Evolutionary conservation across 768 basidiomycete genomes (phyloP).

Genomic region (Fibroporia radiculosa): DNA sequence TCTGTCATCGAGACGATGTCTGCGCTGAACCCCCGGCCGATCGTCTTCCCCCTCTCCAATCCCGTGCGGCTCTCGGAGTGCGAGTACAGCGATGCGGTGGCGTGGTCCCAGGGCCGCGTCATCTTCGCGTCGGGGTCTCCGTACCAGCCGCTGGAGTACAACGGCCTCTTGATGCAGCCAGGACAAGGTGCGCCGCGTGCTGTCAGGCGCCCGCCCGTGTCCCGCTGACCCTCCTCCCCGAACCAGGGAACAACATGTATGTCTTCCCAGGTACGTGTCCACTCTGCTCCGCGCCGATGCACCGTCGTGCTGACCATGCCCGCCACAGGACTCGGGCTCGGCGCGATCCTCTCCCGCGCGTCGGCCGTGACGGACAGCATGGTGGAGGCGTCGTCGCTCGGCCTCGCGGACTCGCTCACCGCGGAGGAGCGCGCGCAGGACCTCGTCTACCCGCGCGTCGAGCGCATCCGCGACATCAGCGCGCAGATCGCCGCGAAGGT

Average conservation of each 20-base stretch:
- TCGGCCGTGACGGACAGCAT: constrained; percentile 72
- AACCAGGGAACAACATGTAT: constrained; percentile 79
- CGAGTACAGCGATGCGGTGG: constrained; percentile 68
- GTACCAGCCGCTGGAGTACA: constrained; percentile 57
- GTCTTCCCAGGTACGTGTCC: constrained; percentile 53
- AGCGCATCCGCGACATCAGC: constrained; percentile 82
- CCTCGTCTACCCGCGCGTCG: constrained; percentile 77
- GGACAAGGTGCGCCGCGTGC: constrained; percentile 50
- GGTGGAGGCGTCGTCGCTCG: constrained; percentile 83
- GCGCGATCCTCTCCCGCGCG: constrained; percentile 63
- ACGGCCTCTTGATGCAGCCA: constrained; percentile 53
- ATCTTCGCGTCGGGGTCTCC: constrained; percentile 89
- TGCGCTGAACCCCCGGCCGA: constrained; percentile 70
- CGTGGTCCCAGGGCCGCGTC: constrained; percentile 62
- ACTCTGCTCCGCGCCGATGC: neutral
- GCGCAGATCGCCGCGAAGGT: constrained; percentile 65
- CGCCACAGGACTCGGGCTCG: constrained; percentile 74
- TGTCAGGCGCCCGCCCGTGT: too few species aligned
- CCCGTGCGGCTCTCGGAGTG: constrained; percentile 79
- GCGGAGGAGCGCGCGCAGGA: constrained; percentile 55
- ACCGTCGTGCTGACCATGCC: too few species aligned
- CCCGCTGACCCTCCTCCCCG: too few species aligned
- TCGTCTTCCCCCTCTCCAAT: constrained; percentile 91
- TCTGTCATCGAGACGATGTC: constrained; percentile 72
- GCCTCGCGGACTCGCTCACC: constrained; percentile 68